phyloP scores from a whole-genome alignment of 768 basidiomycete genomes.

The Strobilomyces confusus region DNA sequence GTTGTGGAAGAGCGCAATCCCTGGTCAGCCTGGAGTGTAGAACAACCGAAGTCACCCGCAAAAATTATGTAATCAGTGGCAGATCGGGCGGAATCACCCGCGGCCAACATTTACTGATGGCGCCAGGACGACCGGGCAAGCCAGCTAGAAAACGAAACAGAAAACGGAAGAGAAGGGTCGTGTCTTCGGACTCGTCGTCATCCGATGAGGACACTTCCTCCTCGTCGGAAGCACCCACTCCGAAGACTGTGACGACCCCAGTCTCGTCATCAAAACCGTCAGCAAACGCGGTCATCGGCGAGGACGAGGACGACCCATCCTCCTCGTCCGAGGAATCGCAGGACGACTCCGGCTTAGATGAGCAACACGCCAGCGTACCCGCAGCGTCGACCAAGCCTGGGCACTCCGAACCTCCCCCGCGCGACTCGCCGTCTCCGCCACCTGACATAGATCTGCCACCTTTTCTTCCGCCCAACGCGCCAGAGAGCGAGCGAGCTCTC shows the following conservation, averaged over 20 bases:
- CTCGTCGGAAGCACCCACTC: conserved; percentile 14
- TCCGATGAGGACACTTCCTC: conserved; percentile 33
- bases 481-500: conserved; percentile 47
- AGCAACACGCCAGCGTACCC: conserved; percentile 3
- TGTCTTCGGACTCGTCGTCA: conserved; percentile 37
- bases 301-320: conserved; percentile 14
- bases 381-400: not conserved
- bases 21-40: not conserved
- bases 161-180: conserved; percentile 52
- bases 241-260: conserved; percentile 9
- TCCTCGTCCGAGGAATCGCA: conserved; percentile 17
- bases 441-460: conserved; percentile 42
- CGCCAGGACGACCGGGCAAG: conserved; percentile 28
- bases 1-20: not conserved
- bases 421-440: conserved; percentile 26
- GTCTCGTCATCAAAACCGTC: conserved; percentile 2
- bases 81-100: not conserved
- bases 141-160: conserved; percentile 43
- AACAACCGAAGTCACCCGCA: too few species aligned
- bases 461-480: conserved; percentile 45
- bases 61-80: not conserved
- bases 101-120: conserved; percentile 39
- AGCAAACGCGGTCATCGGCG: conserved; percentile 1
- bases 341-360: conserved; percentile 1
- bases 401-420: conserved; percentile 4